Percentiles rank a stretch among this genome's conserved stretches.
phyloP scores from a whole-genome alignment of 2,329 filamentous ascomycete genomes.

The Sphaerulina vaccinii region DNA sequence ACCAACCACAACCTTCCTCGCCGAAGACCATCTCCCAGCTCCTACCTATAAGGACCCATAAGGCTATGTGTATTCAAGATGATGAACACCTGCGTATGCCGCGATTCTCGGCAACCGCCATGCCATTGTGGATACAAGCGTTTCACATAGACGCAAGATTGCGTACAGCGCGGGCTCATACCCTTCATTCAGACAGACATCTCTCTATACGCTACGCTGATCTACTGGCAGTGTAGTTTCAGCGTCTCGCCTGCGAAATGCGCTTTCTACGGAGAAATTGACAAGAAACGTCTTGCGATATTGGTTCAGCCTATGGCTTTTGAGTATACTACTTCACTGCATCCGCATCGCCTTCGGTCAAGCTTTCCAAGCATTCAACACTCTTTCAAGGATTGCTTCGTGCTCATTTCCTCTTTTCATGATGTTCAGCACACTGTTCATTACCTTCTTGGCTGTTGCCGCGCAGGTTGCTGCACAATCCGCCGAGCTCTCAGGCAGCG shows the following conservation, averaged over 20 bases:
- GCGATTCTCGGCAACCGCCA: no score
- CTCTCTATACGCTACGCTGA: not conserved
- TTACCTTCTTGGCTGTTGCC: conserved; percentile 27
- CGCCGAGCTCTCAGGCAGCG: conserved; percentile 44
- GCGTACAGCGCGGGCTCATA: not conserved
- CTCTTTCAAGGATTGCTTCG: not conserved
- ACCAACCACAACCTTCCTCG: not conserved
- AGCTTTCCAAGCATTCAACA: not conserved
- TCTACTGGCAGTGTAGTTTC: conserved; percentile 5
- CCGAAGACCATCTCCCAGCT: no score
- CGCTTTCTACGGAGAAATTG: not conserved
- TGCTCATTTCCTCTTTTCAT: not conserved
- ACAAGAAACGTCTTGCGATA: not conserved
- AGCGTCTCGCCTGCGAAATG: not conserved
- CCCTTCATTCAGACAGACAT: not conserved
- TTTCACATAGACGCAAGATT: not conserved
- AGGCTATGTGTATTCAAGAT: no score
- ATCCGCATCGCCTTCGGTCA: not conserved
- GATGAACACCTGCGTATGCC: not conserved
- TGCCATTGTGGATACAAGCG: no score
- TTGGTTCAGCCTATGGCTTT: not conserved
- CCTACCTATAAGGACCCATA: no score
- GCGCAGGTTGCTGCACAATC: conserved; percentile 34
- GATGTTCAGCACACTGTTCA: conserved; percentile 16
- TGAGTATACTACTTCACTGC: not conserved